Conservation (phyloP, 129 eudicot genomes). For the Flaveria brownii region DNA sequence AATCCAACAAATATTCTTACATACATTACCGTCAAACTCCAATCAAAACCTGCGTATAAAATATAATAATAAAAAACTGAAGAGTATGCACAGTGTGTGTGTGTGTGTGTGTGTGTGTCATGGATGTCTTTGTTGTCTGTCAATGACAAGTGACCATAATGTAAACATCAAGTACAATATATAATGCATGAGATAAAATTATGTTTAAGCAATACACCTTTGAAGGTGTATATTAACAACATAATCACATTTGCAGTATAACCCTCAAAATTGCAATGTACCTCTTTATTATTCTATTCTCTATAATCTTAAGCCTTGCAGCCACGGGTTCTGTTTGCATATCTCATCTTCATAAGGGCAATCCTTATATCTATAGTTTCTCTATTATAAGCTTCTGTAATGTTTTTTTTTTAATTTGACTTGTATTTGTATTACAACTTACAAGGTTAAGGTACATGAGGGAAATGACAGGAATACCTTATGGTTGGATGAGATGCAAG, state of each 20-base stretch:
- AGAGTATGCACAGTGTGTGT: not conserved
- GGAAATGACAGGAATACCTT: conserved; percentile 83
- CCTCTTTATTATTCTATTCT: conserved; percentile 28
- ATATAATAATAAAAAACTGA: not conserved
- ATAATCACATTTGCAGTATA: conserved; percentile 21
- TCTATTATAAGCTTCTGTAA: conserved; percentile 19
- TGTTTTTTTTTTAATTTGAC: conserved; percentile 5
- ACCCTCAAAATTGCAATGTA: conserved; percentile 44
- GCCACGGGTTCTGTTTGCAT: conserved; percentile 15
- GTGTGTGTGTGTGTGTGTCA: not conserved
- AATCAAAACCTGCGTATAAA: not conserved
- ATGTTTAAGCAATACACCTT: conserved; percentile 15
- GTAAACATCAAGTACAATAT: not conserved
- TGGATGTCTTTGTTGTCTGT: not conserved
- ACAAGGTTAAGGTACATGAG: conserved; percentile 51
- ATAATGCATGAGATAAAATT: conserved; percentile 7
- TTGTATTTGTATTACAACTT: conserved; percentile 35
- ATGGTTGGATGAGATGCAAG: conserved; percentile 65
- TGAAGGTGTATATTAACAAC: conserved; percentile 7
- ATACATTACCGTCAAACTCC: not conserved
- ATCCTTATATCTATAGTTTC: conserved; percentile 21
- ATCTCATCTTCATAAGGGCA: conserved; percentile 18
- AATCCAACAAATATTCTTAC: not conserved
- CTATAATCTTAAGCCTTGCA: conserved; percentile 26
- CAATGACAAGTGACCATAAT: not conserved